Conservation (phyloP, 2,329 filamentous ascomycete species). For the Thielaviopsis ethacetica region DNA sequence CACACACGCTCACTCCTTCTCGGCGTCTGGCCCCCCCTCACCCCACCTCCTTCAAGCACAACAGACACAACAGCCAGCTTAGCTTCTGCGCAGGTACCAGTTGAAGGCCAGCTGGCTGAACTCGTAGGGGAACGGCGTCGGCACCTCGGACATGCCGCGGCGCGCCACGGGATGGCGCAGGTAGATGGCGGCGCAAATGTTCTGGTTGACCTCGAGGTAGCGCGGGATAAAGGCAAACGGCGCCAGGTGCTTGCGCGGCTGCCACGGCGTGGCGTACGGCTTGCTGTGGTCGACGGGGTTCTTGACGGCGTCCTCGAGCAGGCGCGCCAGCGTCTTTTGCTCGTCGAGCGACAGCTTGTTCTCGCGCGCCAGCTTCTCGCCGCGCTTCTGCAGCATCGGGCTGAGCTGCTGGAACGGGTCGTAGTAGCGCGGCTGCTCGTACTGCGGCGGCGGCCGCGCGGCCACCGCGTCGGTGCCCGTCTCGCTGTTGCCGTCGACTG, state of each 20-base stretch:
- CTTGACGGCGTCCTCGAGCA: conserved; percentile 48
- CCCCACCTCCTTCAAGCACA: background rate
- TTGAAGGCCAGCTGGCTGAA: conserved; percentile 74
- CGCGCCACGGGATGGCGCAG: conserved; percentile 83
- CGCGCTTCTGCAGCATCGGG: conserved; percentile 16
- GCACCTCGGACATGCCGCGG: conserved; percentile 64
- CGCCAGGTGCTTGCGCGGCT: conserved; percentile 69
- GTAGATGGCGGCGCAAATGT: conserved; percentile 90
- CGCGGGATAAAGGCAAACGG: conserved; percentile 89
- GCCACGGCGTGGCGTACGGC: conserved; percentile 85
- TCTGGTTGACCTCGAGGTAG: conserved; percentile 96
- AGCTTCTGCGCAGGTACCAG: conserved; percentile 82
- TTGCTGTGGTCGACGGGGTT: conserved; percentile 64
- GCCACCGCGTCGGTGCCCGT: background rate
- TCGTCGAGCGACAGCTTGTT: conserved; percentile 30
- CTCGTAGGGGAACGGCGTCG: conserved; percentile 58
- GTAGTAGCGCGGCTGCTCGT: conserved; percentile 8
- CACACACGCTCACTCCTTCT: background rate
- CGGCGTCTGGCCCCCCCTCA: background rate
- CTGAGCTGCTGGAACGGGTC: conserved; percentile 6
- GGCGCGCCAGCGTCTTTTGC: conserved; percentile 32
- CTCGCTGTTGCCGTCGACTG: conserved; percentile 2
- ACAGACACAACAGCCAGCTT: conserved; percentile 17
- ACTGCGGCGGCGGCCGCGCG: conserved; percentile 1
- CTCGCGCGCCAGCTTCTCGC: conserved; percentile 19